Percentiles rank a stretch among this genome's conserved stretches.
Conservation (phyloP, 2,329 filamentous ascomycete genomes). For the Sphaerulina populicola region DNA sequence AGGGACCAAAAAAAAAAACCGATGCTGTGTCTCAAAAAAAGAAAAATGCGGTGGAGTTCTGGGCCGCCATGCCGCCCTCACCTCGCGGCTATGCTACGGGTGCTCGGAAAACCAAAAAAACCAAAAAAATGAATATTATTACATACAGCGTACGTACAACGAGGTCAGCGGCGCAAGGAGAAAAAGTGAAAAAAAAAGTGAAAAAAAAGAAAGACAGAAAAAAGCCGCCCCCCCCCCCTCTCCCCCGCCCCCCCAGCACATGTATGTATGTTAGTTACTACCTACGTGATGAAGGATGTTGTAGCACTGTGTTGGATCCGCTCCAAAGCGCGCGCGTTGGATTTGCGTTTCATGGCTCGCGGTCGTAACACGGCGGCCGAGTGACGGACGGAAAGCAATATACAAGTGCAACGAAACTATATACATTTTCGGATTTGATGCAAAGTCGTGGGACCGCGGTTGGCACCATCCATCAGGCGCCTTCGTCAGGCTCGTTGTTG, state of each 20-base stretch:
- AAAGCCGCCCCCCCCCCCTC: too few relatives aligned
- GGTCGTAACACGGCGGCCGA: conserved; percentile 14
- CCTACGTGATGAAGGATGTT: conserved; percentile 15
- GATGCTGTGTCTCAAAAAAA: conserved; percentile 8
- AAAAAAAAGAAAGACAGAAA: not conserved
- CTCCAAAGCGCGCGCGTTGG: conserved; percentile 8
- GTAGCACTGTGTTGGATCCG: conserved; percentile 17
- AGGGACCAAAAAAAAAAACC: conserved; percentile 7
- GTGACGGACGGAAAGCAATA: conserved; percentile 12
- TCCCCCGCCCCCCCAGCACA: too few relatives aligned
- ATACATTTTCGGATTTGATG: conserved; percentile 1
- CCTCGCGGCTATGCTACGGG: conserved; percentile 17
- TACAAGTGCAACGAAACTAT: conserved; percentile 12
- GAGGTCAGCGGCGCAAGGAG: conserved; percentile 18
- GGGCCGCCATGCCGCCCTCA: too few relatives aligned
- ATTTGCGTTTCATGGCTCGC: conserved; percentile 18
- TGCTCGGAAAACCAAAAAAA: conserved; percentile 6
- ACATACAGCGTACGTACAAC: conserved; percentile 15
- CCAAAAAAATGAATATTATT: too few relatives aligned
- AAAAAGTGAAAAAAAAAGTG: conserved; percentile 4
- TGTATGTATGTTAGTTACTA: not conserved
- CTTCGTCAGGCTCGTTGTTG: not conserved
- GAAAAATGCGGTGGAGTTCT: too few relatives aligned
- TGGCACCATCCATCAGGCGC: not conserved
- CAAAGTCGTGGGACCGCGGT: conserved; percentile 1